Evolutionary conservation across 257 asterid genomes (phyloP), one percentile per base, ranked within the genome.

Genomic region (Solanum tarijense): DNA sequence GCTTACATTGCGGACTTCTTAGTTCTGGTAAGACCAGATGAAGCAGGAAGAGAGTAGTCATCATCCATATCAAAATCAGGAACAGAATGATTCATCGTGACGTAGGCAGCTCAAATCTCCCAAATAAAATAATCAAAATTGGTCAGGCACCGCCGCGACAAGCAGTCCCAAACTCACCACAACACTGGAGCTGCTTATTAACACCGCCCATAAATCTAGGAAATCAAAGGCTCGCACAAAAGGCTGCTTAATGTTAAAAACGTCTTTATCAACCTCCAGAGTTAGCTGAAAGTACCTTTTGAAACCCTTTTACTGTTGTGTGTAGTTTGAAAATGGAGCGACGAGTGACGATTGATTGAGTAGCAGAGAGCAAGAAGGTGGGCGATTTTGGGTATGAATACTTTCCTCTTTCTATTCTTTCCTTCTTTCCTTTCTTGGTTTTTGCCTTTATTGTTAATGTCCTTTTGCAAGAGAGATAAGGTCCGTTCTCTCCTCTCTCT

Each of bases 11-110:
- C 46, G 7, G 92, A 85, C 88, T 89, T 93, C 83, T 84, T 94
- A 4, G 84, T 85, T 68, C 91, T 89, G 58, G 91, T 60, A 29
- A 92, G 88, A 4, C 88, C 88, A 0, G 94, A 83, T 36, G 94
- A 79, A 38, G 90, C 69, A 34, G 92, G 93, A 72, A 90, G 73
- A 5, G 91, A 78, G 83, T 75, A 93, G 11, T 89, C 94, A 11
- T 92, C 93, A 55, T 93, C 97, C 88, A 94, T 85, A 43, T 93
- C 93, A 78, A 93, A 93, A 89, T 91, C 93, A 1, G 98, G 98
- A 86, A 96, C 95, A 32, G 90, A 83, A 89, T 93, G 93, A 92
- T 89, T 90, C 98, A 95, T 94, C 75, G 27, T 69, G 23, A 31
- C 21, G 14, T 12, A n/a, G 3, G 10, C 65, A 43, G 43, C n/a